A percentile compares a stretch with the other conserved stretches of the same genome.
These are phyloP conservation scores for Sambucus nigra DNA, from an alignment of 129 eudicot species.

Conservation along the genomic window DNA sequence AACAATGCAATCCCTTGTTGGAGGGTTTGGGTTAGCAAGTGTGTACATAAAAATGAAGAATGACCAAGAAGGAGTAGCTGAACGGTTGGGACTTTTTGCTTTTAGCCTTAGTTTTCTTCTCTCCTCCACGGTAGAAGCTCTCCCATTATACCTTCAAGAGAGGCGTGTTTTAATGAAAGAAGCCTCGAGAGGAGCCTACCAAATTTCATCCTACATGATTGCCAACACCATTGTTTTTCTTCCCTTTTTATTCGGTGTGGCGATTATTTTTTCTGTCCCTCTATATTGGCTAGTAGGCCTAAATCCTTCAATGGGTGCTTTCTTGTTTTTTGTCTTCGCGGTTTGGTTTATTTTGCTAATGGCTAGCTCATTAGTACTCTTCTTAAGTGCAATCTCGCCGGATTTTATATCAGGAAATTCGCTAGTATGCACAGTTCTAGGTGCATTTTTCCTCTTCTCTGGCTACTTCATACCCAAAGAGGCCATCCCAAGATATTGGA, in stretches of 20 bases:
- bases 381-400: conserved; percentile 75
- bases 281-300: conserved; percentile 90
- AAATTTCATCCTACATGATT: conserved; percentile 77
- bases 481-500: conserved; percentile 81
- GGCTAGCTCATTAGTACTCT: conserved; percentile 96
- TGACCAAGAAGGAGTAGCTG: conserved; percentile 72
- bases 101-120: conserved; percentile 94
- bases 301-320: conserved; percentile 57
- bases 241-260: conserved; percentile 70
- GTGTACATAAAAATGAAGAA: conserved; percentile 62
- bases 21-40: conserved; percentile 84
- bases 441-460: conserved; percentile 89
- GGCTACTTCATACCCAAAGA: conserved; percentile 93
- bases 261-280: conserved; percentile 68
- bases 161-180: conserved; percentile 88
- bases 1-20: conserved; percentile 89
- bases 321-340: conserved; percentile 52
- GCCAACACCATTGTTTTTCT: conserved; percentile 85
- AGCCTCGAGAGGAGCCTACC: conserved; percentile 85
- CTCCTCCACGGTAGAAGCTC: conserved; percentile 95
- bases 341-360: conserved; percentile 89
- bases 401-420: conserved; percentile 96
- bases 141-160: conserved; percentile 95
- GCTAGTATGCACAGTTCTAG: conserved; percentile 76
- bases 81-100: conserved; percentile 86